A percentile compares a stretch with the other conserved stretches of the same genome.
phyloP scores from a whole-genome alignment of 2,329 filamentous ascomycete genomes.

The Pseudopithomyces maydicus region DNA sequence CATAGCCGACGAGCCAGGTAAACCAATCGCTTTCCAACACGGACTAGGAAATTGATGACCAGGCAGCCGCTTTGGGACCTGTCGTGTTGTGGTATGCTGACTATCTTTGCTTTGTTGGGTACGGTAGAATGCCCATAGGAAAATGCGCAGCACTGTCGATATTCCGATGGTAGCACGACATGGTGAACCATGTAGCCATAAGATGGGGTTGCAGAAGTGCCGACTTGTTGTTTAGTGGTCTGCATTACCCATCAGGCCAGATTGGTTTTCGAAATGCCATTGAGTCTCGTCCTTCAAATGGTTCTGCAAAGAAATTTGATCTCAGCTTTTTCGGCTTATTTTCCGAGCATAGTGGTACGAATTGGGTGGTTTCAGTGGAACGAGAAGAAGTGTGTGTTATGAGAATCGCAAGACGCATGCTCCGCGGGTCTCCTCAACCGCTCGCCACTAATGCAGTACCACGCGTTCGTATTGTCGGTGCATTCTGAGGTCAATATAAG shows the following conservation, averaged over 20 bases:
- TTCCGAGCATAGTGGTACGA: too few species aligned
- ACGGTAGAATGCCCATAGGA: slow-evolving; percentile 6
- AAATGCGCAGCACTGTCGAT: background rate
- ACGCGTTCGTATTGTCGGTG: background rate
- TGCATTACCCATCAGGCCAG: background rate
- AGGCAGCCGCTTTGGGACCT: background rate
- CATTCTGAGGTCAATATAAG: slow-evolving; percentile 1
- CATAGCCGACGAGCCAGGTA: background rate
- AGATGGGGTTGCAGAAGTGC: slow-evolving; percentile 1
- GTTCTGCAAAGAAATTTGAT: too few species aligned
- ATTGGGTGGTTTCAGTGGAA: too few species aligned
- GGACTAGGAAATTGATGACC: background rate
- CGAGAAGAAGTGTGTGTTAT: too few species aligned
- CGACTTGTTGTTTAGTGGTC: background rate
- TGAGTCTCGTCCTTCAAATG: too few species aligned
- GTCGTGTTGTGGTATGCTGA: background rate
- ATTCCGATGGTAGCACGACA: slow-evolving; percentile 1
- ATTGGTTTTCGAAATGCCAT: too few species aligned
- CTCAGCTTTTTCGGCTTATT: too few species aligned
- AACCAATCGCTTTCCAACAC: background rate
- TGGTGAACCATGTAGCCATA: background rate
- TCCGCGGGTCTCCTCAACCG: background rate
- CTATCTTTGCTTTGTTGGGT: background rate
- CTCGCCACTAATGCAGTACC: background rate
- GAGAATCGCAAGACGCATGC: background rate